Evolutionary conservation across 768 basidiomycete genomes (phyloP), one percentile per base, ranked within the genome.

Genomic region (Mycena metata): DNA sequence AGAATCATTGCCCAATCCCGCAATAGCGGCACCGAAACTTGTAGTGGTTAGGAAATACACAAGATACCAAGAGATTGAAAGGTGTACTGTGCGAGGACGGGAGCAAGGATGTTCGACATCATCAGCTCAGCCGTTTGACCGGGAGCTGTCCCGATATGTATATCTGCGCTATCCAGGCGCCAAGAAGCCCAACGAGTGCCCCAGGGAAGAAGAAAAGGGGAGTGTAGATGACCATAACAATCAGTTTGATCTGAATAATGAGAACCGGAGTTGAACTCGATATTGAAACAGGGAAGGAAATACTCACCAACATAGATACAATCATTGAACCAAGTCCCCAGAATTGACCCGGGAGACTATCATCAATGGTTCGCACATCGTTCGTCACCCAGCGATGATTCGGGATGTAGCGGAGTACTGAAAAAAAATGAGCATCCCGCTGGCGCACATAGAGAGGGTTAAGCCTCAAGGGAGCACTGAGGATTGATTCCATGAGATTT

Each of bases 381-480:
- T 85, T 81, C 0, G 86, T 87, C 62, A 83, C 83, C 21, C 86
- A 16, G 84, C 78, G 43, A 86, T 83, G 64, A 88, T 82, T 2
- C 87, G 82, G 15, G 72, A 69, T 8, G 70, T 62, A 77, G 73
- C 63, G n/a, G n/a, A n/a, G n/a, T 59, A 84, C 78, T 83, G 77
- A 11, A n/a, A 26, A 10, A 45, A 19, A 19, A 39, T 21, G 23
- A 21, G 17, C 30, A 4, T 16, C 6, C 11, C 23, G 57, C 5
- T 45, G 24, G 17, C 17, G 11, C 13, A 26, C 11, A 39, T 15
- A 21, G 42, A 23, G 8, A 35, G 12, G 13, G 3, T 73, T 71
- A 36, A 33, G 82, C 83, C 83, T 76, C 23, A 87, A 72, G 3
- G 86, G 86, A 2, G 86, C 84, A 0, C 82, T 80, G 11, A 86